Evolutionary conservation across 1,139 yeast genomes (phyloP).

Genomic region (Pichia sp.): DNA sequence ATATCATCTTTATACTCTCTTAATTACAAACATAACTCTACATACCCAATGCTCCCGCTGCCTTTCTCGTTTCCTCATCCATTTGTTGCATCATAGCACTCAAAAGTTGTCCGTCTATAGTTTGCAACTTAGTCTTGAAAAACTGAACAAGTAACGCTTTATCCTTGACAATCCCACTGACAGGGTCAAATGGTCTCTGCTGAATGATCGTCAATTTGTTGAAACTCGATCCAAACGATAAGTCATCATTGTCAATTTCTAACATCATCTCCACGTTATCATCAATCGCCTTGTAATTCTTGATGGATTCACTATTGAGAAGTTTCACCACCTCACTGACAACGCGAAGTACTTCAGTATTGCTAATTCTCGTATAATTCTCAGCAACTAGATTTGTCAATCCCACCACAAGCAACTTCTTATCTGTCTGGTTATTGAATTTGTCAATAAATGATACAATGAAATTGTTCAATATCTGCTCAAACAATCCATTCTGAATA

Average conservation of each 20-base stretch:
- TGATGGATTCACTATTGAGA: conserved; percentile 31
- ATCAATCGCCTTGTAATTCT: conserved; percentile 27
- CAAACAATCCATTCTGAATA: conserved; percentile 45
- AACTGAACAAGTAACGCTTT: conserved; percentile 25
- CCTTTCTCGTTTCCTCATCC: conserved; percentile 32
- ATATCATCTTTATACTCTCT: no score
- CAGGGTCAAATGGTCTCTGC: conserved; percentile 61
- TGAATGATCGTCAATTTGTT: conserved; percentile 65
- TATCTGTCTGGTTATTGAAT: conserved; percentile 63
- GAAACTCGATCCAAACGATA: conserved; percentile 79
- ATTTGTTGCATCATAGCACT: conserved; percentile 4
- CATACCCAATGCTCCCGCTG: no score
- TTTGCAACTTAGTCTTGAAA: conserved; percentile 30
- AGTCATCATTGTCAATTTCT: conserved; percentile 55
- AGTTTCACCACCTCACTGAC: conserved; percentile 47
- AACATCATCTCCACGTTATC: conserved; percentile 30
- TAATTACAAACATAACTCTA: no score
- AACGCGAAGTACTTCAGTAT: conserved; percentile 40
- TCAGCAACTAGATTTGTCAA: conserved; percentile 51
- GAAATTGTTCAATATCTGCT: conserved; percentile 37
- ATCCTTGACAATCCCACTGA: conserved; percentile 35
- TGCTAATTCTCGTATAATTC: conserved; percentile 19
- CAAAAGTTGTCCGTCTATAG: conserved; percentile 11
- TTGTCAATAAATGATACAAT: conserved; percentile 61
- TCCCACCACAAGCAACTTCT: conserved; percentile 73